phyloP scores from a whole-genome alignment of 352 stramenopile genomes.

The Phytopythium montanum region DNA sequence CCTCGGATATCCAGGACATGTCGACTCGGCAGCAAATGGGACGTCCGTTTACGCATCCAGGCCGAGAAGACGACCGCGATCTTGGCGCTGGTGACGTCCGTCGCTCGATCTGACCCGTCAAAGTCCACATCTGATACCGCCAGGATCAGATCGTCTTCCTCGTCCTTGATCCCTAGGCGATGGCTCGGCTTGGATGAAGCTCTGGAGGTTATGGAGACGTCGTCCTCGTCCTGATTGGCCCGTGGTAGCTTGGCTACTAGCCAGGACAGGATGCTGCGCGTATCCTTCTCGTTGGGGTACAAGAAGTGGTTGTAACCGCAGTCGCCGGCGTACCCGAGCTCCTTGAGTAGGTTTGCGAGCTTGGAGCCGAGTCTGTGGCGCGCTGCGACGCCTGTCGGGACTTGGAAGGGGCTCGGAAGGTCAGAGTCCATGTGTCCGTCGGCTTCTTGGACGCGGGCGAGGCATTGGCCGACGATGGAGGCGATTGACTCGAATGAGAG shows the following conservation, averaged over 20 bases:
- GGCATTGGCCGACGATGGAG: slow-evolving; percentile 37
- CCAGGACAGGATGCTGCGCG: slow-evolving; percentile 75
- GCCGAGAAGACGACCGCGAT: slow-evolving; percentile 35
- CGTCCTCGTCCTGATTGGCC: slow-evolving; percentile 14
- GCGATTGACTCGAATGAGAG: slow-evolving; percentile 46
- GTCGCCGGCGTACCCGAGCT: slow-evolving; percentile 77
- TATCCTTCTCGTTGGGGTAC: slow-evolving; percentile 84
- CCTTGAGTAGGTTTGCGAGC: slow-evolving; percentile 72
- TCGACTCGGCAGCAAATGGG: slow-evolving; percentile 38
- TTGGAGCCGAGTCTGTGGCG: slow-evolving; percentile 73
- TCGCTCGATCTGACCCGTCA: background rate
- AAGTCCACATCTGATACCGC: background rate
- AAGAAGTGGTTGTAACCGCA: slow-evolving; percentile 89
- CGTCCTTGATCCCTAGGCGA: background rate
- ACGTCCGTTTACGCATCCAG: slow-evolving; percentile 52
- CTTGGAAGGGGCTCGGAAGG: slow-evolving; percentile 15
- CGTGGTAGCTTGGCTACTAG: slow-evolving; percentile 74
- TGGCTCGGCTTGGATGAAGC: background rate
- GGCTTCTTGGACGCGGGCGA: slow-evolving; percentile 29
- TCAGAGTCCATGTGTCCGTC: slow-evolving; percentile 23
- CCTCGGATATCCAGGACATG: slow-evolving; percentile 33
- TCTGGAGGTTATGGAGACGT: background rate
- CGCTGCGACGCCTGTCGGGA: slow-evolving; percentile 56
- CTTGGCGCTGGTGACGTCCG: background rate
- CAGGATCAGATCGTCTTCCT: background rate